phyloP scores from a whole-genome alignment of 441 rosid species.

The Cnidoscolus chayamansa region DNA sequence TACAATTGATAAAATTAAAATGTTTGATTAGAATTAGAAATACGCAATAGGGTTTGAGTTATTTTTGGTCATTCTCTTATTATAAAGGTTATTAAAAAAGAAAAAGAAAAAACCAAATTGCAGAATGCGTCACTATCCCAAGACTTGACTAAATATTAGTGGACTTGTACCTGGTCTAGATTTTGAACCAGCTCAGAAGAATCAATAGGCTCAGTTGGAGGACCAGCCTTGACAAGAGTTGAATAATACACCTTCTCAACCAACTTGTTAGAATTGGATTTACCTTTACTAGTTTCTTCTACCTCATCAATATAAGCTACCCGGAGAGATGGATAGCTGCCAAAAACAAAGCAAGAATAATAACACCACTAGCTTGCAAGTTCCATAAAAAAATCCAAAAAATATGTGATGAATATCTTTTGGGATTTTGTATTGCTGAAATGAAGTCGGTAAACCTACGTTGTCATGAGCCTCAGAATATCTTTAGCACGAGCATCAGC shows the following conservation, averaged over 20 bases:
- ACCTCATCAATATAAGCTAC: constrained; percentile 86
- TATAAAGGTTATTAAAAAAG: too few species aligned
- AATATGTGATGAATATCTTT: background rate
- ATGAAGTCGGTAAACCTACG: constrained; percentile 37
- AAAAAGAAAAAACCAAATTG: constrained; percentile 18
- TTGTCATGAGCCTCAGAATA: constrained; percentile 77
- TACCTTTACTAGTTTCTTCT: constrained; percentile 56
- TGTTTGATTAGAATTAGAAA: too few species aligned
- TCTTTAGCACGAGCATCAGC: constrained; percentile 52
- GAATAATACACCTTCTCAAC: constrained; percentile 69
- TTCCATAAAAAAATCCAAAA: constrained; percentile 15
- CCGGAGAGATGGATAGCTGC: constrained; percentile 81
- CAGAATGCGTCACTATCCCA: constrained; percentile 16
- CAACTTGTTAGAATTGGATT: constrained; percentile 35
- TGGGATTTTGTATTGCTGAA: constrained; percentile 13
- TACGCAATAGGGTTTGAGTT: too few species aligned
- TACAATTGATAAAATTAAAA: too few species aligned
- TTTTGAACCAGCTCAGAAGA: constrained; percentile 63
- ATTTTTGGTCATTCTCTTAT: too few species aligned
- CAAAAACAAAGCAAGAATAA: constrained; percentile 31
- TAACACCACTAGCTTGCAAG: constrained; percentile 34
- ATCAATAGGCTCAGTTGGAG: constrained; percentile 55
- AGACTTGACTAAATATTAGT: background rate
- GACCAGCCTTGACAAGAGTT: constrained; percentile 81
- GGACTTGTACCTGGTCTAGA: constrained; percentile 60